Evolutionary conservation across 768 basidiomycete species (phyloP), one percentile per base, ranked within the genome.

Genomic region (Boletus insuetus): DNA sequence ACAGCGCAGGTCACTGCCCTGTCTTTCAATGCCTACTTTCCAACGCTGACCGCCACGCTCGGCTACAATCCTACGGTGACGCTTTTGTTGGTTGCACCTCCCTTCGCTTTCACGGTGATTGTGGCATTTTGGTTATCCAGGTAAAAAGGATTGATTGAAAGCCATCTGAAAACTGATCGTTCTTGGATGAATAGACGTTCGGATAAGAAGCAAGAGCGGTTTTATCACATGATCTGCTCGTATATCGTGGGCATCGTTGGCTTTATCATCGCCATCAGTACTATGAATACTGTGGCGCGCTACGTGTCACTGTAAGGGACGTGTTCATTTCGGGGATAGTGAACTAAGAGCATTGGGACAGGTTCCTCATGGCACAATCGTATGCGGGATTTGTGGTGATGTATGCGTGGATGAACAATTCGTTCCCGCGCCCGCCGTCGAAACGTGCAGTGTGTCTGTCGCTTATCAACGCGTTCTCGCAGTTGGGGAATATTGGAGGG

Each of bases 391-490:
- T 86, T 68, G 82, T 91, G 60, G 79, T 80, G 58, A 84, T 89
- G 62, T 59, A 70, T 58, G 73, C 78, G 19, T 81, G 80, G 82
- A 73, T 82, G 57, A 77, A 73, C 52, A 81, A 77, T 61, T 77
- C 79, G 24, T 77, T 95, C 71, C 84, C 90, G 37, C 83, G 86
- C 19, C 86, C 93, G 9, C 83, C 91, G 2, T 83, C 86, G 34
- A 95, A 94, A 70, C 85, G 93, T 20, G 89, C 92, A 3, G 87
- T 94, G 19, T 86, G 85, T 17, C 75, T 95, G 43, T 90, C 91
- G 2, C 71, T 90, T 54, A 82, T 93, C 64, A 93, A 94, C 69
- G 83, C 83, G 47, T 84, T 91, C 67, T 87, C 88, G 22, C 87
- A 91, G 65, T 75, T 91, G 7, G 94, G 92, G 0, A 95, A 95